Evolutionary conservation across 208 protist species (phyloP).

Genomic region (Balamuthia mandrillaris): DNA sequence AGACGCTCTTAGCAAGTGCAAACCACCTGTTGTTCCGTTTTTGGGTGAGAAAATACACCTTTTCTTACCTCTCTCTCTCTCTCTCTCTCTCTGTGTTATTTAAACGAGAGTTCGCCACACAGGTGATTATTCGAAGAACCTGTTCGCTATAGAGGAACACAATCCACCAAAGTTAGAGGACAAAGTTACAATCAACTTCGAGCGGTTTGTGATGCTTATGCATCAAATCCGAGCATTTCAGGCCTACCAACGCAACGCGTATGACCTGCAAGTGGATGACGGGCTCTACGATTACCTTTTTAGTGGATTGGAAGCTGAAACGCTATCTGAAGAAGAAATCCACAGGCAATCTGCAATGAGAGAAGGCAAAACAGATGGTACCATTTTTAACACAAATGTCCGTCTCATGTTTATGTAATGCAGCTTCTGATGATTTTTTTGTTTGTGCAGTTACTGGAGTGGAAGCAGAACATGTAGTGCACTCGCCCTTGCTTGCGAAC

Average conservation of each 20-base stretch:
- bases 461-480: too few species aligned
- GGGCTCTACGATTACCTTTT: neutral
- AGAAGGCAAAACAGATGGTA: neutral
- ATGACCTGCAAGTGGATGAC: neutral
- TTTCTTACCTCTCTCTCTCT: too few species aligned
- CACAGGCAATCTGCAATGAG: neutral
- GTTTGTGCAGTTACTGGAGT: too few species aligned
- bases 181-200: conserved; percentile 10
- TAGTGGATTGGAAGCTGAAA: neutral
- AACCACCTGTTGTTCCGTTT: neutral
- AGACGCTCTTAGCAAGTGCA: neutral
- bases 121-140: conserved; percentile 10
- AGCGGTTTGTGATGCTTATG: conserved; percentile 1
- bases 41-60: too few species aligned
- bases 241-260: neutral
- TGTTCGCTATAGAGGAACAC: conserved; percentile 8
- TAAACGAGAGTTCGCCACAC: too few species aligned
- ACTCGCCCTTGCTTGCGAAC: too few species aligned
- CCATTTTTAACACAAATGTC: too few species aligned
- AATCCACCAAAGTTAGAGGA: neutral
- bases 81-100: too few species aligned
- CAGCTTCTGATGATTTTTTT: too few species aligned
- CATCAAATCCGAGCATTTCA: neutral
- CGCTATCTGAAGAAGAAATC: neutral
- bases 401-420: too few species aligned